Conservation (phyloP, 176 grass and related monocot genomes). For the Triticum urartu region DNA sequence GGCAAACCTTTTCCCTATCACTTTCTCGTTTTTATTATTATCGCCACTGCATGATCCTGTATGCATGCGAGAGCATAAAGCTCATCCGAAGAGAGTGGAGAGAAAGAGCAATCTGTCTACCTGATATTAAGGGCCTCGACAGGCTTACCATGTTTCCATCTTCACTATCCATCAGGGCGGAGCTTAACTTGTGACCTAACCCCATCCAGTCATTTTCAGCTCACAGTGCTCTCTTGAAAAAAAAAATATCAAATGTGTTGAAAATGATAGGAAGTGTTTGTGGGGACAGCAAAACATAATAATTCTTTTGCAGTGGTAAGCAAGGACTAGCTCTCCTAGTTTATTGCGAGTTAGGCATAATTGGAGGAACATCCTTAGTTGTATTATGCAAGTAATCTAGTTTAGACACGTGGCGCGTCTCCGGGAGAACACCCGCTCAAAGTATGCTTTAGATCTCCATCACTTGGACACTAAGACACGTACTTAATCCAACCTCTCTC, state of each 20-base stretch:
- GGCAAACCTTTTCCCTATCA: neutral
- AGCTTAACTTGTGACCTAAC: neutral
- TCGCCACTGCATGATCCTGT: slow-evolving; percentile 35
- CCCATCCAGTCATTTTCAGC: neutral
- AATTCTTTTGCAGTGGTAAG: neutral
- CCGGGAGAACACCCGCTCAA: neutral
- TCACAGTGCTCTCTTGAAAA: neutral
- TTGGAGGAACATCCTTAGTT: neutral
- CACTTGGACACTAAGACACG: slow-evolving; percentile 35
- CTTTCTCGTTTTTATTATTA: slow-evolving; percentile 24
- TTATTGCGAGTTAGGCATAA: slow-evolving; percentile 36
- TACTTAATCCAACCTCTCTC: slow-evolving; percentile 44
- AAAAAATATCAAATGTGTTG: neutral
- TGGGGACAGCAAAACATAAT: slow-evolving; percentile 24
- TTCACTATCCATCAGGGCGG: neutral
- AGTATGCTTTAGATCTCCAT: slow-evolving; percentile 37
- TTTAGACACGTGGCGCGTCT: slow-evolving; percentile 32
- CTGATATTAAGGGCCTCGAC: neutral
- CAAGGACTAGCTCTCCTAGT: neutral
- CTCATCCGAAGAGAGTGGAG: neutral
- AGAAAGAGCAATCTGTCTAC: neutral
- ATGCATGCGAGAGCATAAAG: neutral
- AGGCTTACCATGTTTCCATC: neutral
- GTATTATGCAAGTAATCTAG: slow-evolving; percentile 3
- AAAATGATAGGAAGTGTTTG: neutral